These are phyloP conservation scores for Exophiala viscosa DNA, from an alignment of 2,329 filamentous ascomycete genomes.

Conservation along the genomic window DNA sequence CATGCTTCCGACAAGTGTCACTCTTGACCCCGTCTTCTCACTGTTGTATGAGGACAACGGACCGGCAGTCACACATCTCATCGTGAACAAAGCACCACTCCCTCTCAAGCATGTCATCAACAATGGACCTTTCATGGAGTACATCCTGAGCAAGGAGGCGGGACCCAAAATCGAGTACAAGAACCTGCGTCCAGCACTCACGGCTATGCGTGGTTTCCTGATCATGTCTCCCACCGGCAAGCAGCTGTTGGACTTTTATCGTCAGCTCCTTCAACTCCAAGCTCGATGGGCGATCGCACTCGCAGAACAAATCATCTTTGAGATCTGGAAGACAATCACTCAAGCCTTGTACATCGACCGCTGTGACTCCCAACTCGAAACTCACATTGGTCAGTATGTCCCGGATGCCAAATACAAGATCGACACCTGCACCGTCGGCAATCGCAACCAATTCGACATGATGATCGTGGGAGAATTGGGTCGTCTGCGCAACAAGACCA, in stretches of 20 bases:
- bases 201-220: slow-evolving; percentile 16
- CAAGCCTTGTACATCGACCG: slow-evolving; percentile 12
- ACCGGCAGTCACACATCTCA: slow-evolving; percentile 9
- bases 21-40: slow-evolving; percentile 15
- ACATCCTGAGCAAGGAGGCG: slow-evolving; percentile 12
- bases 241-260: slow-evolving; percentile 16
- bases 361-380: slow-evolving; percentile 11
- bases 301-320: slow-evolving; percentile 10
- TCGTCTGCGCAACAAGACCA: slow-evolving; percentile 6
- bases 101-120: slow-evolving; percentile 3
- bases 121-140: slow-evolving; percentile 5
- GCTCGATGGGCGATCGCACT: slow-evolving; percentile 12
- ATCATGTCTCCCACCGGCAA: slow-evolving; percentile 6
- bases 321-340: slow-evolving; percentile 16
- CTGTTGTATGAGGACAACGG: slow-evolving; percentile 21
- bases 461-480: not conserved
- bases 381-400: slow-evolving; percentile 10
- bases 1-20: slow-evolving; percentile 1
- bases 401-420: slow-evolving; percentile 5
- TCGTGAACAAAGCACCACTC: slow-evolving; percentile 12
- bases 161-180: slow-evolving; percentile 19
- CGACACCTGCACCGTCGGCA: not conserved
- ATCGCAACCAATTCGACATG: slow-evolving; percentile 3
- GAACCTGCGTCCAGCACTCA: slow-evolving; percentile 13
- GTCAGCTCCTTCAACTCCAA: slow-evolving; percentile 15